Base-by-base conservation (phyloP, 2,329 filamentous ascomycete genomes). In the Lomentospora prolificans region DNA sequence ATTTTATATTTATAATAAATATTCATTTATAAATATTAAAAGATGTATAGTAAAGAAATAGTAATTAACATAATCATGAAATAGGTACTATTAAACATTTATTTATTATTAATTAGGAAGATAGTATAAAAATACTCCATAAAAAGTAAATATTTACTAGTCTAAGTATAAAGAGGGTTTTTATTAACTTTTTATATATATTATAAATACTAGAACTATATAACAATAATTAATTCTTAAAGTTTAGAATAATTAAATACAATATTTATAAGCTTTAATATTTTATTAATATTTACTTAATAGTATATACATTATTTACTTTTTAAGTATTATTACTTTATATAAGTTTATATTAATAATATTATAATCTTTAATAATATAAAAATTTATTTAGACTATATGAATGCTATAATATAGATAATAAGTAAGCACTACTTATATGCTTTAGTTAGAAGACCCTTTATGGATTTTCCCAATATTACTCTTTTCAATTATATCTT, bases 301-400 rank as follows among this genome's bases (percentile, higher is more conserved):
- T 59, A 39, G 51, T 53, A 44, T 50, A 58, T 50, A 59, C 14
- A 51, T 39, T 17, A 33, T 48, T 24, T 27, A 51, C 41, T 58
- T 54, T 53, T 25, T 28, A 46, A 56, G 19, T n/a, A n/a, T n/a
- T n/a, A n/a, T n/a, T n/a, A n/a, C n/a, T n/a, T n/a, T n/a, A n/a
- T n/a, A n/a, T n/a, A n/a, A n/a, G n/a, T n/a, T n/a, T n/a, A n/a
- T n/a, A n/a, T n/a, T n/a, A n/a, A n/a, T n/a, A n/a, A n/a, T n/a
- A n/a, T n/a, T n/a, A n/a, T n/a, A n/a, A n/a, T n/a, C n/a, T n/a
- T n/a, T n/a, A n/a, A n/a, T n/a, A 39, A 57, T 55, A 3, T 60
- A 53, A 54, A 56, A 39, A 53, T 22, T 50, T 39, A 39, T 39
- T 2, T 39, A 9, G 14, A 39, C 14, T 39, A 39, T 39, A 4